phyloP scores from a whole-genome alignment of 2,329 filamentous ascomycete species.

The Amauroascus verrucosus region DNA sequence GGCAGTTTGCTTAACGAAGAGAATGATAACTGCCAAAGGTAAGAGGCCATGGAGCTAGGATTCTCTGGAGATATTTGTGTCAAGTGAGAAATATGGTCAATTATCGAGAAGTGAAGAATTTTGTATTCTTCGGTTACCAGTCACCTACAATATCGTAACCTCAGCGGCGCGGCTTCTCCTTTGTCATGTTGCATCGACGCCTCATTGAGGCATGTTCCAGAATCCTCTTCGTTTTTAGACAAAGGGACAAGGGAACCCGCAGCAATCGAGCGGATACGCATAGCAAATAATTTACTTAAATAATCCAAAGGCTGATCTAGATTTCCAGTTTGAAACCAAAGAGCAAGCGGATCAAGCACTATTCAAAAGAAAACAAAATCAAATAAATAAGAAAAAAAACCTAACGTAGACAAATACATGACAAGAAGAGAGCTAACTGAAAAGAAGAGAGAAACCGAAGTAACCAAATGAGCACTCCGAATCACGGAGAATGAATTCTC shows the following conservation, averaged over 20 bases:
- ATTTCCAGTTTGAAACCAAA: neutral
- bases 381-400: conserved; percentile 26
- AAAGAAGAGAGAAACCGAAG: conserved; percentile 18
- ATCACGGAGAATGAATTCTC: neutral
- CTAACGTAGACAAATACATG: conserved; percentile 33
- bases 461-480: conserved; percentile 9
- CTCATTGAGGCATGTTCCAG: neutral
- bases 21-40: too few species aligned
- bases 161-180: neutral
- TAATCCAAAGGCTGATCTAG: too few species aligned
- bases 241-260: neutral
- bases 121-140: neutral
- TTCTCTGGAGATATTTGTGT: neutral
- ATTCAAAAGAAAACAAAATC: conserved; percentile 9
- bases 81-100: neutral
- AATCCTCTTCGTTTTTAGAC: neutral
- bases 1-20: too few species aligned
- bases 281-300: neutral
- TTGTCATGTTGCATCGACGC: neutral
- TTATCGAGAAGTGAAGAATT: neutral
- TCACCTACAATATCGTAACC: neutral
- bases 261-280: neutral
- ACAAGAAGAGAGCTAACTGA: conserved; percentile 25
- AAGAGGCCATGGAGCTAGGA: neutral
- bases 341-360: neutral